Evolutionary conservation across 1,284 basidiomycete species (phyloP), one percentile per base, ranked within the genome.

Genomic region (Phylloboletellus chloephorus): DNA sequence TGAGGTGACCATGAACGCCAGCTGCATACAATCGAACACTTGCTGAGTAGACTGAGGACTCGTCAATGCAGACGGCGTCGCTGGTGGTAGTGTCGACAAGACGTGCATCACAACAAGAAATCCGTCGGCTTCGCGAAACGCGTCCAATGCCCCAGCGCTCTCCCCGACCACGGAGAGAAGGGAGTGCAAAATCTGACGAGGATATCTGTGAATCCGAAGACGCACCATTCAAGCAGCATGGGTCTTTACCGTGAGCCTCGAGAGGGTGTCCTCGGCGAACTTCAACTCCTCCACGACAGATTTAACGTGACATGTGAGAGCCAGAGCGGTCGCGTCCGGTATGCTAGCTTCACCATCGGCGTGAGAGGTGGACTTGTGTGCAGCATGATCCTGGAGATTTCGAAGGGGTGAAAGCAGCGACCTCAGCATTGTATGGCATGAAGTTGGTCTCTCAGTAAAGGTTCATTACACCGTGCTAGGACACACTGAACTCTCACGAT

Each of bases 121-220:
- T 1, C 87, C 87, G 49, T 89, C 87, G 55, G 83, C 68, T 54
- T 87, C 82, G 7, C 84, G 71, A 60, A 89, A 89, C 7, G 82
- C 77, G 42, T 82, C 79, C 58, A 81, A 84, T 7, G 83, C 83
- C 39, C 63, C 66, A 7, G 68, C 54, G 48, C 82, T 76, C 55
- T 80, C 73, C 11, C 68, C 60, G 67, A 85, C 69, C 13, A 79
- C 73, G 22, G 73, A 67, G 41, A 75, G 72, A 30, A 86, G 77
- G 49, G 82, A 79, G 13, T 64, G 64, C 39, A 86, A 61, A 17
- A 76, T 67, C 83, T 86, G 46, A 11, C 22, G 31, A 29, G 13
- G 12, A 33, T n/a, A 12, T 23, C 12, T 24, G 16, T 48, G 13
- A 53, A 33, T 38, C 8, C 12, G 16, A 40, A 32, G 16, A 11